Evolutionary conservation across 176 grass and related monocot genomes (phyloP), one percentile per base, ranked within the genome.

Genomic region (Avena insularis): DNA sequence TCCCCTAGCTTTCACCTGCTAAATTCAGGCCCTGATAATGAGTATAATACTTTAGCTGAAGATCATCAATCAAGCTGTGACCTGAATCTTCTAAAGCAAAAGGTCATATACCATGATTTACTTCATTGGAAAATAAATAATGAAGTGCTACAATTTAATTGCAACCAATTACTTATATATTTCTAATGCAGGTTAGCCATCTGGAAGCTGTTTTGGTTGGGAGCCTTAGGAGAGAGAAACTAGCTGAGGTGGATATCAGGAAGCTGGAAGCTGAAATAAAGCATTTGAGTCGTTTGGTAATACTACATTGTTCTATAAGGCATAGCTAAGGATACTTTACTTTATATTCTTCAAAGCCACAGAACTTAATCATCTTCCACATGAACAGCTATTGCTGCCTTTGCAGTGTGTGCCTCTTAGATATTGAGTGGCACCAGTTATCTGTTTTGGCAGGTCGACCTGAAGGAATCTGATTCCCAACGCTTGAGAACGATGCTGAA

Each of bases 181-280:
- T 84, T 66, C 8, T 69, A 68, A 71, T 79, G 56, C 91, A 95
- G 96, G 72, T 95, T 89, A 85, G 36, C 29, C 83, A 93, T 66
- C 84, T 95, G 38, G 96, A 98, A 91, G 69, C 83, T 88, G 85
- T 91, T 79, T 94, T 98, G 79, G 70, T 76, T 71, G 88, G 93
- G 31, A 93, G 93, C 85, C 79, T 98, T 71, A 91, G 93, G 89
- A 98, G 96, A 88, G 96, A 98, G 59, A 98, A 89, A 86, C 87
- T 89, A 64, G 71, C 82, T 38, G 93, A 95, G 56, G 68, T 75
- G 35, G 92, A 90, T 85, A 75, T 92, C 25, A 88, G 74, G 88
- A 92, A 88, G 84, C 85, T 94, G 70, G 81, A 98, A 82, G 90
- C 76, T 45, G 93, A 98, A 92, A 92, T 94, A 87, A 89, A 98